A percentile compares a stretch with the other conserved stretches of the same genome.
Conservation (phyloP, 1,139 yeast species). For the Suhomyces chickasaworum region DNA sequence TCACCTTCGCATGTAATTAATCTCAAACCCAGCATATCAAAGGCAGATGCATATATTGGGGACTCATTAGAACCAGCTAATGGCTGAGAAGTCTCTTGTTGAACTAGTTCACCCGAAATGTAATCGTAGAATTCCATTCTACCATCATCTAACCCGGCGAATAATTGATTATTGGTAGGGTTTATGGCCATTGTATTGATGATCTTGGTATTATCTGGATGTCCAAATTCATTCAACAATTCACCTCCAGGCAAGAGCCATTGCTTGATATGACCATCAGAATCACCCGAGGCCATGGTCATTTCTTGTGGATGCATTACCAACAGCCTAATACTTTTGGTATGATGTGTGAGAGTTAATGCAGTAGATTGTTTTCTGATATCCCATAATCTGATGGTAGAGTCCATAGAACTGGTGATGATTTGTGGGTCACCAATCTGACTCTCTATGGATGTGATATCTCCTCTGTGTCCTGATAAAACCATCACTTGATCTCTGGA, state of each 20-base stretch:
- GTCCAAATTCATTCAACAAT: slow-evolving; percentile 52
- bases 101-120: slow-evolving; percentile 64
- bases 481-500: slow-evolving; percentile 75
- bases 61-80: slow-evolving; percentile 71
- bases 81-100: slow-evolving; percentile 51
- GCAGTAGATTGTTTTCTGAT: slow-evolving; percentile 40
- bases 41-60: slow-evolving; percentile 70
- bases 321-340: slow-evolving; percentile 76
- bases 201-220: slow-evolving; percentile 47
- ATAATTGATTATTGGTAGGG: slow-evolving; percentile 62
- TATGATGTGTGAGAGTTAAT: slow-evolving; percentile 78
- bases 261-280: slow-evolving; percentile 77
- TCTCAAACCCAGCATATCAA: slow-evolving; percentile 80
- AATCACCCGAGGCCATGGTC: slow-evolving; percentile 74
- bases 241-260: slow-evolving; percentile 84
- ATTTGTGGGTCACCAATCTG: slow-evolving; percentile 83
- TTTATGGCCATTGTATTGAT: slow-evolving; percentile 72
- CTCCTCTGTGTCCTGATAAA: slow-evolving; percentile 77
- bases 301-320: slow-evolving; percentile 69
- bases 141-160: slow-evolving; percentile 87
- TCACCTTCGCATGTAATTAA: slow-evolving; percentile 88
- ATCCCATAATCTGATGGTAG: slow-evolving; percentile 89
- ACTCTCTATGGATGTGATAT: slow-evolving; percentile 68
- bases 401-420: slow-evolving; percentile 79
- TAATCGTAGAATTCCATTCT: slow-evolving; percentile 78